These are phyloP conservation scores for Euphorbia celastroides DNA, from an alignment of 441 rosid species.

Conservation along the genomic window DNA sequence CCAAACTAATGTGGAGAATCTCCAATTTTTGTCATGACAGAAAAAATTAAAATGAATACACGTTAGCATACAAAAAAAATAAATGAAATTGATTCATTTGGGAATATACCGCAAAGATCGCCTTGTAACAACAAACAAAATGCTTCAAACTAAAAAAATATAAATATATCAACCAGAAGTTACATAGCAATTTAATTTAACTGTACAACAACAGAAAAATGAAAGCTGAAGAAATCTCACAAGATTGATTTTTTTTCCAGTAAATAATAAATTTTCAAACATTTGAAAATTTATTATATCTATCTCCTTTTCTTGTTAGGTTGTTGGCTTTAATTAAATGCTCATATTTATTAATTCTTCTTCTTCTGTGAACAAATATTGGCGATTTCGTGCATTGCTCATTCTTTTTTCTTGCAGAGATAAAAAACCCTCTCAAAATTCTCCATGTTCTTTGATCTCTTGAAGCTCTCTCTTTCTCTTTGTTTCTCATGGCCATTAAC, in stretches of 20 bases:
- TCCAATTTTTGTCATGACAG: too few species aligned
- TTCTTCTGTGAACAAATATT: constrained; percentile 18
- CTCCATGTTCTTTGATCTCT: not conserved
- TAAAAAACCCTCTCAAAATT: not conserved
- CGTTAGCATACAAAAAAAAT: too few species aligned
- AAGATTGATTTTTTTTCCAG: constrained; percentile 15
- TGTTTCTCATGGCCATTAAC: not conserved
- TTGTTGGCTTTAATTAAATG: constrained; percentile 76
- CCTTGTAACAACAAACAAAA: not conserved
- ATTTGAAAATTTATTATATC: constrained; percentile 43
- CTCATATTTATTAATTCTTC: constrained; percentile 18
- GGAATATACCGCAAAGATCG: not conserved
- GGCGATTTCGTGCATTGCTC: constrained; percentile 10
- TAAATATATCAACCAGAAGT: not conserved
- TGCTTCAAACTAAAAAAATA: not conserved
- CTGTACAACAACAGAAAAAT: constrained; percentile 26
- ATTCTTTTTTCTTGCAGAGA: constrained; percentile 19
- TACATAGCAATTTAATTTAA: not conserved
- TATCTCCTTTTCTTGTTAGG: constrained; percentile 59
- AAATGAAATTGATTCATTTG: not conserved
- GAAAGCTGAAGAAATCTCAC: constrained; percentile 37
- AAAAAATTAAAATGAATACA: too few species aligned
- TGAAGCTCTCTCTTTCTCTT: not conserved
- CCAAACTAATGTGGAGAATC: too few species aligned
- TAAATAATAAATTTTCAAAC: not conserved